A percentile compares a stretch with the other conserved stretches of the same genome.
Conservation (phyloP, 2,329 filamentous ascomycete species). For the Tricladium varicosporioides region DNA sequence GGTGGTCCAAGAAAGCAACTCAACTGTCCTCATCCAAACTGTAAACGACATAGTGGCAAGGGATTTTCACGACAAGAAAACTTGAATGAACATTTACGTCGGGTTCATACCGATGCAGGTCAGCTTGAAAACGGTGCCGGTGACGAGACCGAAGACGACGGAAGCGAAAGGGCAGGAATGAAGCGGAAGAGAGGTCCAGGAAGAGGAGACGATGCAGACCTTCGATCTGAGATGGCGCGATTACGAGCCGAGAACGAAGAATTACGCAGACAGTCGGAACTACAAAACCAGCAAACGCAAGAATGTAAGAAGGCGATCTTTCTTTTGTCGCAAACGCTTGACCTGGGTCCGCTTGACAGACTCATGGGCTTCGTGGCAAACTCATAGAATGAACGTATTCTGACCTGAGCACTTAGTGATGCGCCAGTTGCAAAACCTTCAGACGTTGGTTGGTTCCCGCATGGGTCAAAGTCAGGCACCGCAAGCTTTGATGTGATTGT, state of each 20-base stretch:
- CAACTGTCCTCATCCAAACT: constrained; percentile 81
- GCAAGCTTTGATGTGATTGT: constrained; percentile 19
- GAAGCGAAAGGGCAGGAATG: constrained; percentile 45
- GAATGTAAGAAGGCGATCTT: constrained; percentile 6
- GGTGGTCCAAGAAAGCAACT: constrained; percentile 84
- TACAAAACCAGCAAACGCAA: constrained; percentile 38
- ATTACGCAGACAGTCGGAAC: constrained; percentile 48
- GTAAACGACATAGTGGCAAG: constrained; percentile 84
- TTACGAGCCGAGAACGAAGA: constrained; percentile 64
- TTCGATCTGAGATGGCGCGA: constrained; percentile 65
- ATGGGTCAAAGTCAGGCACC: constrained; percentile 13
- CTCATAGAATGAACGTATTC: neutral
- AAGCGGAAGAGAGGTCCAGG: constrained; percentile 45
- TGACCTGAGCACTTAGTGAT: constrained; percentile 10
- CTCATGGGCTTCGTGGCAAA: neutral
- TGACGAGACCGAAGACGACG: constrained; percentile 40
- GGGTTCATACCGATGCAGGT: constrained; percentile 67
- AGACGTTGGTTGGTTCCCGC: constrained; percentile 21
- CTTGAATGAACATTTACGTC: constrained; percentile 85
- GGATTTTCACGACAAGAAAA: constrained; percentile 95
- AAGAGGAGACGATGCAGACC: constrained; percentile 39
- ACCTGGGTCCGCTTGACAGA: neutral
- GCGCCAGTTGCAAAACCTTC: constrained; percentile 22
- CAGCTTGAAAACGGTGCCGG: constrained; percentile 28
- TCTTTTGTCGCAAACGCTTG: neutral